Evolutionary conservation across 2,329 filamentous ascomycete genomes (phyloP), one percentile per base, ranked within the genome.

Genomic region (Pestalotiopsis fici): DNA sequence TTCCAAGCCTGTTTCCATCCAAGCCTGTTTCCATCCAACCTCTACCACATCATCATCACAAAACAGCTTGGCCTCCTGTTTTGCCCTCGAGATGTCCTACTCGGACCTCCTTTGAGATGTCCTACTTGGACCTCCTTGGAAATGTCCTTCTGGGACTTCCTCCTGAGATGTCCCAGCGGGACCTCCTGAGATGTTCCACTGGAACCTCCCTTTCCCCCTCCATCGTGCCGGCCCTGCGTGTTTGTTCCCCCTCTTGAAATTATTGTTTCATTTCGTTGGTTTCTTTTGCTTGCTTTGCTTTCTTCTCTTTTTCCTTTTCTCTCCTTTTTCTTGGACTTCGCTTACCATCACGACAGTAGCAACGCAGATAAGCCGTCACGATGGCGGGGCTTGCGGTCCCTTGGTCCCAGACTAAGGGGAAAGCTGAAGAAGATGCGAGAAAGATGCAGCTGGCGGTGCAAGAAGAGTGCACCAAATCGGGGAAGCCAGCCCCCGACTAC

Each of bases 351-450:
- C 15, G 4, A 43, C 18, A 55, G 18, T 11, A 35, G 12, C 15
- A 56, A 21, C 35, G 37, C 37, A n/a, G n/a, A 68, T 54, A 56
- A 66, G 50, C 28, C 11, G 25, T 65, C 69, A 65, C 37, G 64
- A 77, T 77, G 76, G 70, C 73, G 67, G 71, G 69, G 65, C 65
- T 75, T 65, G 72, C 74, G 69, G 73, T 76, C 54, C 62, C 62
- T 64, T 69, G 62, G 62, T 35, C 62, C 2, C n/a, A 25, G 62
- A 27, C 28, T 21, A 72, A 71, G 75, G 82, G 85, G 71, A 88
- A 88, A 75, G 89, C 90, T 64, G 80, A 90, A 37, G 87, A 92
- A 75, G 91, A 93, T 85, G 91, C 91, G 37, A 86, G 86, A 71
- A 88, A 91, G 72, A 92, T 92, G 89, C 88, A 92, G 77, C 82